These are phyloP conservation scores for Fonsecaea nubica DNA, from an alignment of 2,329 filamentous ascomycete genomes.

Conservation along the genomic window DNA sequence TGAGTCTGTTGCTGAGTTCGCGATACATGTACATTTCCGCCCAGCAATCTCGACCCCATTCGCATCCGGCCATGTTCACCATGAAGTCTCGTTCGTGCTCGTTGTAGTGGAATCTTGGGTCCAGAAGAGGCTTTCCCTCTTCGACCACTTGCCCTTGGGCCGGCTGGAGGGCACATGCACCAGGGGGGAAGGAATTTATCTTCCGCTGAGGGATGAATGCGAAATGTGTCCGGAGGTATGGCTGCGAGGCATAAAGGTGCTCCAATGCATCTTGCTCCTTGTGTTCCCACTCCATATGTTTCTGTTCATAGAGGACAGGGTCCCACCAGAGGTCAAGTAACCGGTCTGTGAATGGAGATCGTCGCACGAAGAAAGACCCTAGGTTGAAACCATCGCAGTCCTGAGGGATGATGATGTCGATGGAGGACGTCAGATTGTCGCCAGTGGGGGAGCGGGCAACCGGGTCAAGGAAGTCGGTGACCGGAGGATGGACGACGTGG, in stretches of 20 bases:
- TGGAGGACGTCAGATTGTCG: constrained; percentile 76
- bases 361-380: constrained; percentile 89
- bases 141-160: constrained; percentile 17
- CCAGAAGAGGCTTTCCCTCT: constrained; percentile 42
- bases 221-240: constrained; percentile 88
- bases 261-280: constrained; percentile 97
- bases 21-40: constrained; percentile 96
- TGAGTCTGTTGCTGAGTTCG: constrained; percentile 86
- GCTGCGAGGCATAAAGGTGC: constrained; percentile 86
- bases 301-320: constrained; percentile 95
- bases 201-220: constrained; percentile 89
- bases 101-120: constrained; percentile 83
- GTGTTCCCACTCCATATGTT: constrained; percentile 98
- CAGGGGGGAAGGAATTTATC: constrained; percentile 92
- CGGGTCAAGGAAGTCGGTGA: constrained; percentile 75
- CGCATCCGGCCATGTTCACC: constrained; percentile 98
- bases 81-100: constrained; percentile 86
- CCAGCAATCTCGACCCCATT: constrained; percentile 98
- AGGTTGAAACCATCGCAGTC: constrained; percentile 97
- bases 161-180: constrained; percentile 70
- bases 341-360: constrained; percentile 87
- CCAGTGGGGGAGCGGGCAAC: constrained; percentile 74
- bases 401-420: constrained; percentile 88
- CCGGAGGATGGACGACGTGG: constrained; percentile 85
- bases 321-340: constrained; percentile 98